Conservation (phyloP, 2,329 filamentous ascomycete species). For the Thielaviopsis euricoi region DNA sequence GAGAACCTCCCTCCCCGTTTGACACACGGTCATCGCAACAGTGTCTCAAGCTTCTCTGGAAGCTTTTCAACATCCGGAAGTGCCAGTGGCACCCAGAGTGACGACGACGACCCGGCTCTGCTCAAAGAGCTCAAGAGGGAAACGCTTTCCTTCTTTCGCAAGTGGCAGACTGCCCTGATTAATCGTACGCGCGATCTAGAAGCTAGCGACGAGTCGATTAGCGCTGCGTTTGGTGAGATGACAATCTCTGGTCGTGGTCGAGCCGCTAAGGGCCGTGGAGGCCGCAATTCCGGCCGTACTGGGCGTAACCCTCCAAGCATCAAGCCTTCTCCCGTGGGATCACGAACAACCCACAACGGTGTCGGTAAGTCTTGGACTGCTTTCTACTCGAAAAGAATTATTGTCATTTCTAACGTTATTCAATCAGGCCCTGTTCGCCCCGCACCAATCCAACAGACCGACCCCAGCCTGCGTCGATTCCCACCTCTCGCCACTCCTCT, state of each 20-base stretch:
- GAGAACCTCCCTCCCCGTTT: slow-evolving; percentile 8
- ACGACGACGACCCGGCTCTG: slow-evolving; percentile 23
- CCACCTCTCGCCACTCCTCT: slow-evolving; percentile 45
- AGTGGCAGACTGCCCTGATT: slow-evolving; percentile 61
- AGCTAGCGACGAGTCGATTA: not conserved
- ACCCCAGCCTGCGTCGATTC: slow-evolving; percentile 33
- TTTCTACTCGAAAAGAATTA: not conserved
- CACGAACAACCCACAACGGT: slow-evolving; percentile 2
- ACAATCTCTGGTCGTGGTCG: slow-evolving; percentile 20
- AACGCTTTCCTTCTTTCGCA: slow-evolving; percentile 54
- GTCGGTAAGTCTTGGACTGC: not conserved
- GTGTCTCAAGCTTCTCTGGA: slow-evolving; percentile 7
- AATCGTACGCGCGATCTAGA: slow-evolving; percentile 51
- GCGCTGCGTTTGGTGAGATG: not conserved
- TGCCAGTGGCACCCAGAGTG: slow-evolving; percentile 12
- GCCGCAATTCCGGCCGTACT: slow-evolving; percentile 10
- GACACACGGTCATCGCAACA: slow-evolving; percentile 14
- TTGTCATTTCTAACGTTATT: too few relatives aligned
- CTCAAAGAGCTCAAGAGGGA: slow-evolving; percentile 53
- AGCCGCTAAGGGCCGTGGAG: slow-evolving; percentile 15
- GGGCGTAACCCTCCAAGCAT: slow-evolving; percentile 15
- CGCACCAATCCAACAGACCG: slow-evolving; percentile 24
- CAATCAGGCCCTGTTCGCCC: slow-evolving; percentile 23
- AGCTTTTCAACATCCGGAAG: not conserved
- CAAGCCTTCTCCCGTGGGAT: slow-evolving; percentile 1